phyloP scores from a whole-genome alignment of 768 basidiomycete genomes.

The Pulveroboletus frians region DNA sequence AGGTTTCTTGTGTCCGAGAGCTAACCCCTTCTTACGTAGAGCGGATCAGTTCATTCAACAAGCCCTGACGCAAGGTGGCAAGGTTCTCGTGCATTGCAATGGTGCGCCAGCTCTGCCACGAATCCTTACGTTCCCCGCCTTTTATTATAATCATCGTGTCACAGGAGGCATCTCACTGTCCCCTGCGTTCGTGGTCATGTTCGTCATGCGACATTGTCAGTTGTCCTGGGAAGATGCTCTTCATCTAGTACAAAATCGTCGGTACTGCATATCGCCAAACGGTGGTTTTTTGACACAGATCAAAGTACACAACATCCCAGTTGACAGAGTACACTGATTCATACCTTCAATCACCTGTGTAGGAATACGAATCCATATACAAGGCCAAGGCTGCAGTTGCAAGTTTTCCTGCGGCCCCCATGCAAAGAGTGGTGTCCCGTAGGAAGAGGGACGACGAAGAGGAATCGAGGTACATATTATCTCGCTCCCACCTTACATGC shows the following conservation, averaged over 20 bases:
- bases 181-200: constrained; percentile 89
- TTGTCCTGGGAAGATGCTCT: constrained; percentile 86
- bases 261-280: constrained; percentile 93
- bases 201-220: constrained; percentile 81
- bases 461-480: constrained; percentile 38
- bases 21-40: constrained; percentile 33
- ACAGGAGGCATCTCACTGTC: constrained; percentile 83
- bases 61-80: constrained; percentile 54
- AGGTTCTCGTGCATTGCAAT: constrained; percentile 86
- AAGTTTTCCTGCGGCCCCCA: constrained; percentile 42
- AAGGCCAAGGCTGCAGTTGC: constrained; percentile 69
- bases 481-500: neutral
- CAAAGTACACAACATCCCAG: constrained; percentile 48
- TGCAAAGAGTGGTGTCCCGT: constrained; percentile 42
- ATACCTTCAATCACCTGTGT: neutral
- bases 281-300: constrained; percentile 89
- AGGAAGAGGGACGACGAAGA: constrained; percentile 76
- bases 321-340: neutral
- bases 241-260: constrained; percentile 81
- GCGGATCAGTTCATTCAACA: constrained; percentile 72
- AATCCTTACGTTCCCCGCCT: neutral
- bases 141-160: neutral
- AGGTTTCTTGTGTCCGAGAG: neutral
- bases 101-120: constrained; percentile 40
- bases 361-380: constrained; percentile 95